Percentiles rank a stretch among this genome's conserved stretches.
Conservation (phyloP, 179 eudicot species). For the Patellifolia procumbens region DNA sequence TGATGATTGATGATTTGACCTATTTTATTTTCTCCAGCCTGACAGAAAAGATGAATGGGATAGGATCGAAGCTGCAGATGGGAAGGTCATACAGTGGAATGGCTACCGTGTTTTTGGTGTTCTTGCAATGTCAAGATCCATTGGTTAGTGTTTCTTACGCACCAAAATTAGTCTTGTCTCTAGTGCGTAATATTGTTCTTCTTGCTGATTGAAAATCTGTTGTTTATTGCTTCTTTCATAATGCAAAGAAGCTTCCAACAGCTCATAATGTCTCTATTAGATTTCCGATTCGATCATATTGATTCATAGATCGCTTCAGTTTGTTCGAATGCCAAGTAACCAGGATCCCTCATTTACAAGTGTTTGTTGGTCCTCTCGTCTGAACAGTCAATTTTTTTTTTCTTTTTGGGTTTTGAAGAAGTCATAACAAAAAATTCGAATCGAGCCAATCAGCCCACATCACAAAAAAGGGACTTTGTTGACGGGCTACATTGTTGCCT, state of each 20-base stretch:
- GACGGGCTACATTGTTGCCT: neutral
- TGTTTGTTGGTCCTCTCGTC: too few species aligned
- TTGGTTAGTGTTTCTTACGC: conserved; percentile 46
- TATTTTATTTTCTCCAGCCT: conserved; percentile 47
- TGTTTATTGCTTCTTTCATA: neutral
- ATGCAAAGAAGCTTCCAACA: neutral
- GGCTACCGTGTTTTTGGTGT: conserved; percentile 85
- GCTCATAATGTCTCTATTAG: neutral
- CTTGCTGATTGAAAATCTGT: neutral
- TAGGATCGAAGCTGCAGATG: conserved; percentile 77
- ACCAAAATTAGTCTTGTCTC: neutral
- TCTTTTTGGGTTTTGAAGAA: too few species aligned
- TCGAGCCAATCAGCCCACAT: neutral
- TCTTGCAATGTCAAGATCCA: conserved; percentile 88
- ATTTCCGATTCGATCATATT: too few species aligned
- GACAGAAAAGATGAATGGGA: conserved; percentile 75
- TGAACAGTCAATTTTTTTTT: too few species aligned
- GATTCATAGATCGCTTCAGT: too few species aligned
- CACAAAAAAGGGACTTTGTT: neutral
- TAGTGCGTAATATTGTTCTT: neutral
- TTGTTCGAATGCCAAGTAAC: too few species aligned
- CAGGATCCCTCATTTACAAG: too few species aligned
- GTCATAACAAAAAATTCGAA: too few species aligned
- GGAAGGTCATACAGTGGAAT: conserved; percentile 76
- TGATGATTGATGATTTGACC: neutral